Conservation (phyloP, 352 stramenopile species). For the Blastocystis sp. region DNA sequence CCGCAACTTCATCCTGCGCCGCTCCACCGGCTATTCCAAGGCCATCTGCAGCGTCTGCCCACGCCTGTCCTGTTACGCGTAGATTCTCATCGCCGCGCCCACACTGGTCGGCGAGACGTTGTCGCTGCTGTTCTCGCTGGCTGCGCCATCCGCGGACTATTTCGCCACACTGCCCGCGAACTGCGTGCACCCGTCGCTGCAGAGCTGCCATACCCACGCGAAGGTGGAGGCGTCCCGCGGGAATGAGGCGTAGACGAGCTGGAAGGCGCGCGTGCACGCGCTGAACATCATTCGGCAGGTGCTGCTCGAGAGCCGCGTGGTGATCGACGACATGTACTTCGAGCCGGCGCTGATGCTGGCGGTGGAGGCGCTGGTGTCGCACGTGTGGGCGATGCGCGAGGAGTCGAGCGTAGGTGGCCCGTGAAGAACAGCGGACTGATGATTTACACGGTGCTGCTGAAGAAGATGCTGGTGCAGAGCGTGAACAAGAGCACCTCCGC, state of each 20-base stretch:
- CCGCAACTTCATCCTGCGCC: constrained; percentile 59
- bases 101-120: constrained; percentile 8
- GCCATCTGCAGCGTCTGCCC: constrained; percentile 34
- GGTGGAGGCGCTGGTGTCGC: constrained; percentile 7
- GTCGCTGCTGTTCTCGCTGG: constrained; percentile 19
- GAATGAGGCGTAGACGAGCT: background rate
- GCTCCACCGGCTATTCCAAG: constrained; percentile 52
- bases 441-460: constrained; percentile 58
- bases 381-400: background rate
- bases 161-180: constrained; percentile 47
- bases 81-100: constrained; percentile 11
- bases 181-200: constrained; percentile 36
- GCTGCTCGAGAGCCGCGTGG: constrained; percentile 30
- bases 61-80: background rate
- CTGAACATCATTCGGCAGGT: constrained; percentile 65
- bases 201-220: background rate
- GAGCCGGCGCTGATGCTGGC: constrained; percentile 59
- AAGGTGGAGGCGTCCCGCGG: background rate
- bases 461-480: constrained; percentile 39
- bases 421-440: constrained; percentile 64
- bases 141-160: constrained; percentile 25
- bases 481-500: constrained; percentile 12
- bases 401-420: constrained; percentile 4
- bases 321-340: constrained; percentile 36
- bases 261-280: constrained; percentile 51